Evolutionary conservation across 2,329 filamentous ascomycete genomes (phyloP).

Genomic region (Botrytis hyacinthi): DNA sequence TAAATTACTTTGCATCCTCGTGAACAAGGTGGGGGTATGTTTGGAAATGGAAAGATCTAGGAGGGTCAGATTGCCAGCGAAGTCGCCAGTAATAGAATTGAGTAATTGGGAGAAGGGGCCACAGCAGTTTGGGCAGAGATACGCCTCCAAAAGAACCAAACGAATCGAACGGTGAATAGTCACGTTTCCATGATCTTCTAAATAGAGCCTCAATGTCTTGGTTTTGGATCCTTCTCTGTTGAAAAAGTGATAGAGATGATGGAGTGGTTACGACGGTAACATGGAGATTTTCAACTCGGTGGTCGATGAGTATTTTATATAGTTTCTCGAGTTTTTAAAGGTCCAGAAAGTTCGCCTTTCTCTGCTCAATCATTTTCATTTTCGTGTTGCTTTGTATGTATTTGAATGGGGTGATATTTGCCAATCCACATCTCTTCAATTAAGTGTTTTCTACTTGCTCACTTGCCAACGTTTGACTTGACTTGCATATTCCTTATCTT

Average conservation of each 20-base stretch:
- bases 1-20: neutral
- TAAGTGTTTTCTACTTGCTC: neutral
- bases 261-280: neutral
- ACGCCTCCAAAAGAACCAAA: neutral
- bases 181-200: conserved; percentile 14
- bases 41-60: conserved; percentile 25
- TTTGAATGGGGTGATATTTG: neutral
- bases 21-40: conserved; percentile 1
- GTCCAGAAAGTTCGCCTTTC: neutral
- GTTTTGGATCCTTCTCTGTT: conserved; percentile 4
- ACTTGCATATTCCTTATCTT: neutral
- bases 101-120: conserved; percentile 3
- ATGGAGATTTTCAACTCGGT: neutral
- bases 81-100: conserved; percentile 9
- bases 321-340: neutral
- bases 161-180: conserved; percentile 8
- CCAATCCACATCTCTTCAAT: conserved; percentile 3
- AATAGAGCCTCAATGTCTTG: conserved; percentile 8
- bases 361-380: neutral
- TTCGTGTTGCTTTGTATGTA: neutral
- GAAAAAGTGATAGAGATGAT: neutral
- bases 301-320: conserved; percentile 11
- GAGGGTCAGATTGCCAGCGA: conserved; percentile 16
- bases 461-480: neutral
- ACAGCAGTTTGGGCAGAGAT: conserved; percentile 5